These are phyloP conservation scores for Claviceps capensis DNA, from an alignment of 2,329 filamentous ascomycete genomes.

Conservation along the genomic window DNA sequence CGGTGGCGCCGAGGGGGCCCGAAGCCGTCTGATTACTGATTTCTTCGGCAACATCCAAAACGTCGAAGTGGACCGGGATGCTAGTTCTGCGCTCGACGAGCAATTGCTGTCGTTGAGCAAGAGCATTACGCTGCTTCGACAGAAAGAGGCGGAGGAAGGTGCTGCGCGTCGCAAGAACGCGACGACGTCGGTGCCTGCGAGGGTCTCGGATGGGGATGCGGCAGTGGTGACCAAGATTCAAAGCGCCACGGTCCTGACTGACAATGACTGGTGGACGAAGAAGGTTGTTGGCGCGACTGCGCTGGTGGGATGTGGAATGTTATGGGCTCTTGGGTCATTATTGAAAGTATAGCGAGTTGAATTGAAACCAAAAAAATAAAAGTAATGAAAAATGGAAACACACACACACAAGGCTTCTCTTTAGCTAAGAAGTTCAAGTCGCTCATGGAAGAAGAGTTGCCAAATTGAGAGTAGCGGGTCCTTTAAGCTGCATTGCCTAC, in stretches of 20 bases:
- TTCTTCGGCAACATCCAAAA: constrained; percentile 98
- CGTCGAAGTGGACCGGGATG: constrained; percentile 66
- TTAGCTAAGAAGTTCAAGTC: neutral
- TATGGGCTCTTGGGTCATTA: constrained; percentile 45
- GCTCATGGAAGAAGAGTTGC: neutral
- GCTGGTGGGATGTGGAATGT: constrained; percentile 44
- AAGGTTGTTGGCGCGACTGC: constrained; percentile 48
- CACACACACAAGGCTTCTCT: neutral
- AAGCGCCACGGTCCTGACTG: constrained; percentile 32
- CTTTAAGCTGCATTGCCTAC: too few relatives aligned
- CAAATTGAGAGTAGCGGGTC: too few relatives aligned
- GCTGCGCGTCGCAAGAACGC: constrained; percentile 13
- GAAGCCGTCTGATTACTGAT: constrained; percentile 76
- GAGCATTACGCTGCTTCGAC: constrained; percentile 43
- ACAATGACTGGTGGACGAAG: constrained; percentile 54
- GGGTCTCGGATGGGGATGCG: constrained; percentile 19
- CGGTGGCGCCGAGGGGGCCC: constrained; percentile 64
- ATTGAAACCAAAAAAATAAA: neutral
- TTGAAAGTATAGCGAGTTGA: constrained; percentile 20
- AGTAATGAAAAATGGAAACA: neutral
- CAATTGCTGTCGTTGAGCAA: constrained; percentile 66
- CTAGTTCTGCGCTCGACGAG: constrained; percentile 47
- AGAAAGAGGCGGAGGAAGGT: constrained; percentile 32
- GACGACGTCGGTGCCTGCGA: constrained; percentile 15
- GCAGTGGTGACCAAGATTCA: constrained; percentile 23